phyloP scores from a whole-genome alignment of 2,329 filamentous ascomycete genomes.

The Fusarium floridanum region DNA sequence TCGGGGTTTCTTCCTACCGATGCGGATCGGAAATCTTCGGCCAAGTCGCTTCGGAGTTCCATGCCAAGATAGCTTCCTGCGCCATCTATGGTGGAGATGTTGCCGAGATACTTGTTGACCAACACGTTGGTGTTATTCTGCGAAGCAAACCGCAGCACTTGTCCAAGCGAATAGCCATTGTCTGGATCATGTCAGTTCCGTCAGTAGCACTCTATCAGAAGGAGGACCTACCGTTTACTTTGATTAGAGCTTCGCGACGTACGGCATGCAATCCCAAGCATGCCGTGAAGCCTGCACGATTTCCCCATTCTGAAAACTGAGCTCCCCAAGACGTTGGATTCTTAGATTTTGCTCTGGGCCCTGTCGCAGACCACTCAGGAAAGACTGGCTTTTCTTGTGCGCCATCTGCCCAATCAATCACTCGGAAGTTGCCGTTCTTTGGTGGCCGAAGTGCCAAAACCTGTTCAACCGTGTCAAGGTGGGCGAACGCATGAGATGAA shows the following conservation, averaged over 20 bases:
- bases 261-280: not conserved
- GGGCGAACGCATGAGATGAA: not conserved
- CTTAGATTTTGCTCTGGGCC: not conserved
- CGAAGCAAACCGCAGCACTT: slow-evolving; percentile 18
- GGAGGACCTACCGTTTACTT: slow-evolving; percentile 6
- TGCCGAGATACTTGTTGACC: slow-evolving; percentile 18
- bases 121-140: slow-evolving; percentile 18
- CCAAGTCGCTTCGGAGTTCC: slow-evolving; percentile 3
- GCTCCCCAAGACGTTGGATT: not conserved
- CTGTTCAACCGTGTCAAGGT: not conserved
- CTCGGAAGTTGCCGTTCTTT: not conserved
- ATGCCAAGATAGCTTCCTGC: slow-evolving; percentile 18
- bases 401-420: not conserved
- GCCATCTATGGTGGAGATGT: slow-evolving; percentile 16
- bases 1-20: slow-evolving; percentile 12
- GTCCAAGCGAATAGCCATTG: slow-evolving; percentile 14
- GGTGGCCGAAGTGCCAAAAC: not conserved
- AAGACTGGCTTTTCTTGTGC: slow-evolving; percentile 3
- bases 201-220: not conserved
- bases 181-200: too few relatives aligned
- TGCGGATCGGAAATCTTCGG: slow-evolving; percentile 21
- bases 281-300: not conserved
- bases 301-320: slow-evolving; percentile 2
- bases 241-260: slow-evolving; percentile 10
- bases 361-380: not conserved